Percentiles rank a stretch among this genome's conserved stretches.
Conservation (phyloP, 805 yeast genomes). For the Kuraishia hungarica region DNA sequence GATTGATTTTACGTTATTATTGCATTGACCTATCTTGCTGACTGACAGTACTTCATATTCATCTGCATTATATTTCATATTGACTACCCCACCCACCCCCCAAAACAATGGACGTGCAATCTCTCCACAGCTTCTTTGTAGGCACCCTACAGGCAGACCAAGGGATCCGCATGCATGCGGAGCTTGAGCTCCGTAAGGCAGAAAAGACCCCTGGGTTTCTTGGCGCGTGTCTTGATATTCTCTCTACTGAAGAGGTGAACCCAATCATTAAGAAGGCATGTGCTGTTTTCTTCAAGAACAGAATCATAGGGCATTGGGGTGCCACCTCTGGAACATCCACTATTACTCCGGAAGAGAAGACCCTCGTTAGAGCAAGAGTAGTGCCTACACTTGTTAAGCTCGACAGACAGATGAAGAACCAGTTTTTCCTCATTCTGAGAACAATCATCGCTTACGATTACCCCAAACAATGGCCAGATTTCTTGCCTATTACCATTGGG, state of each 20-base stretch:
- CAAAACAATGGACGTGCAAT: slow-evolving; percentile 59
- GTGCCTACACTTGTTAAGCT: slow-evolving; percentile 49
- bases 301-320: slow-evolving; percentile 59
- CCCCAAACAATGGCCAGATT: slow-evolving; percentile 42
- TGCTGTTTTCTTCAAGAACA: slow-evolving; percentile 81
- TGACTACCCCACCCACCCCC: neutral
- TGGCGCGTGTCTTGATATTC: slow-evolving; percentile 74
- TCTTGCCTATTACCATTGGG: slow-evolving; percentile 38
- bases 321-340: slow-evolving; percentile 15
- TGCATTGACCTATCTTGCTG: no score
- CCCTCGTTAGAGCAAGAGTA: slow-evolving; percentile 60
- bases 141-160: slow-evolving; percentile 71
- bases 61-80: no score
- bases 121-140: slow-evolving; percentile 66
- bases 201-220: slow-evolving; percentile 62
- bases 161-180: slow-evolving; percentile 57
- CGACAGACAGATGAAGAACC: slow-evolving; percentile 34
- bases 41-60: no score
- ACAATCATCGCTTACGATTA: slow-evolving; percentile 36
- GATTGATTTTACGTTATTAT: no score
- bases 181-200: slow-evolving; percentile 50
- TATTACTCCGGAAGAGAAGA: slow-evolving; percentile 67
- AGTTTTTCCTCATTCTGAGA: slow-evolving; percentile 43
- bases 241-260: slow-evolving; percentile 43
- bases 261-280: slow-evolving; percentile 64